Evolutionary conservation across 2,329 filamentous ascomycete genomes (phyloP), one percentile per base, ranked within the genome.

Genomic region (Orbilia brochopaga): DNA sequence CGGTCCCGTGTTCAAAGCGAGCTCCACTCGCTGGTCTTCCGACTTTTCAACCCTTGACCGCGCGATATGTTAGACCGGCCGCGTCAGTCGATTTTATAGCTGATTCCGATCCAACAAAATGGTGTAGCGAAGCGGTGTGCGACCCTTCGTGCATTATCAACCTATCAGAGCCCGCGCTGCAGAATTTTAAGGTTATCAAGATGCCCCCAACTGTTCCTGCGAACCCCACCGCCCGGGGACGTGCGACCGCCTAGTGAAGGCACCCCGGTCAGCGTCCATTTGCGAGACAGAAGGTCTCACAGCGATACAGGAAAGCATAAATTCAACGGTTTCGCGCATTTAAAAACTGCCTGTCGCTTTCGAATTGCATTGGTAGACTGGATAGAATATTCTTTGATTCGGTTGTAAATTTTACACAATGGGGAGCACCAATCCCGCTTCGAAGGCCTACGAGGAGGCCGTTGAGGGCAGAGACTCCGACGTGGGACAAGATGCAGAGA

Each of bases 401-500:
- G 13, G 3, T 4, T 15, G 15, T 19, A 19, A 37, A 56, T 56
- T 50, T 17, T 24, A 50, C n/a, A 50, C 11, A 58, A 70, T 70
- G 66, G 59, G 58, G 3, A 32, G 23, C 30, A 46, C 44, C 23
- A 56, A 50, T 19, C 37, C 42, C 24, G 48, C 50, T 5, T 42
- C 59, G 7, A 70, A 70, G 32, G 53, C 23, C 5, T 70, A 63
- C 17, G 48, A 64, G 17, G 57, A 61, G 37, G 58, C 59, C 8
- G 58, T 64, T 53, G 59, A 70, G 19, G 54, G 63, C n/a, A 53
- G 58, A 37, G 64, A 69, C 44, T 69, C 64, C 1, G 27, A 63
- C 2, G 58, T 59, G n/a, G 63, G 58, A 54, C 52, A 58, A 37
- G 67, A 73, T 44, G 67, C 61, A 46, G 70, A 74, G 48, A 54